phyloP scores from a whole-genome alignment of 2,329 filamentous ascomycete genomes.

The Bipolaris zeicola region DNA sequence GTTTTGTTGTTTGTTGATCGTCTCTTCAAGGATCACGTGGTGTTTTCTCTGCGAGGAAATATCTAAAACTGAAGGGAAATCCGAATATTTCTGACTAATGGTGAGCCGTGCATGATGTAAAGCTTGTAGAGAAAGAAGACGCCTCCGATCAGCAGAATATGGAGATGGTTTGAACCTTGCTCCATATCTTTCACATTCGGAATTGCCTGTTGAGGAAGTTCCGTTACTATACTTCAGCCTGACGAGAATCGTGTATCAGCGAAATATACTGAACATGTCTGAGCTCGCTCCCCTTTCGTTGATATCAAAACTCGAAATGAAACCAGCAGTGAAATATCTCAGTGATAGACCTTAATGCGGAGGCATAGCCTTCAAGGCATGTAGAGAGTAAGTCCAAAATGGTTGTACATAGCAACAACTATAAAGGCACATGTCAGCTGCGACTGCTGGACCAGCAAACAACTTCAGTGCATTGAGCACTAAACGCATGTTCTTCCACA shows the following conservation, averaged over 20 bases:
- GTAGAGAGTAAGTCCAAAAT: constrained; percentile 55
- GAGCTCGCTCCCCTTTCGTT: not conserved
- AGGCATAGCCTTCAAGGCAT: constrained; percentile 58
- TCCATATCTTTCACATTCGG: not conserved
- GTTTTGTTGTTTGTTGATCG: constrained; percentile 33
- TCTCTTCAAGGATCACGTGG: constrained; percentile 29
- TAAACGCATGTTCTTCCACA: constrained; percentile 55
- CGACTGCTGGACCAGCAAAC: constrained; percentile 45
- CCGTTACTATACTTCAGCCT: not conserved
- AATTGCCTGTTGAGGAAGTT: no score
- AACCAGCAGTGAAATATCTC: constrained; percentile 50
- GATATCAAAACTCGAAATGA: constrained; percentile 6
- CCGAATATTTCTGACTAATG: constrained; percentile 25
- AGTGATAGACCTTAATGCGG: constrained; percentile 57
- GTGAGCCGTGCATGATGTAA: not conserved
- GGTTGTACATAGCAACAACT: constrained; percentile 47
- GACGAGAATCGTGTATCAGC: not conserved
- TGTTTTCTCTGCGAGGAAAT: constrained; percentile 36
- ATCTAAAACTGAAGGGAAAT: constrained; percentile 29
- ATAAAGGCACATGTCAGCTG: constrained; percentile 20
- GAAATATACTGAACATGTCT: not conserved
- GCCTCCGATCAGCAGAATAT: constrained; percentile 1
- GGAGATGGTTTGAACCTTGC: not conserved
- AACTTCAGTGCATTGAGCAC: constrained; percentile 54
- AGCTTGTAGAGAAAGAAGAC: not conserved